A percentile compares a stretch with the other conserved stretches of the same genome.
Evolutionary conservation across 2,329 filamentous ascomycete genomes (phyloP).

Genomic region (Pseudocercospora pini-densiflorae): DNA sequence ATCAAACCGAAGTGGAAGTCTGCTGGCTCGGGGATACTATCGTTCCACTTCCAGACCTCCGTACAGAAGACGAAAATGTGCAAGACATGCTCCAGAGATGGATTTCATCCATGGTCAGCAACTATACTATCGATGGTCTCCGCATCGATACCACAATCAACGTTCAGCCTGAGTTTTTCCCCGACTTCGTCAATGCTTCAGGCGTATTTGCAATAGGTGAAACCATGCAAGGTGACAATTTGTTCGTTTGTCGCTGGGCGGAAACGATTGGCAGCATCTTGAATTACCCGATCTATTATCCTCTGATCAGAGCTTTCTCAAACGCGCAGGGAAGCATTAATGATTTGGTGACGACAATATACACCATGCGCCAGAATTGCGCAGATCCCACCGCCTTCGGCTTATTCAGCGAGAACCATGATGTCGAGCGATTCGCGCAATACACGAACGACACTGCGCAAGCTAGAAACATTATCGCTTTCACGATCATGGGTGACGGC

Average conservation of each 20-base stretch:
- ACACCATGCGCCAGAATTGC: conserved; percentile 42
- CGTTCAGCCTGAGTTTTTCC: conserved; percentile 44
- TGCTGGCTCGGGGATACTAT: conserved; percentile 59
- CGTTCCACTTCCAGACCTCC: conserved; percentile 53
- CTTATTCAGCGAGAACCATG: conserved; percentile 49
- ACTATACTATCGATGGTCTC: conserved; percentile 49
- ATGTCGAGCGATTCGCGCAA: conserved; percentile 45
- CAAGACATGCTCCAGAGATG: conserved; percentile 48
- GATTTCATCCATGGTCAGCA: conserved; percentile 47
- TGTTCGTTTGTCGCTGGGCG: conserved; percentile 43
- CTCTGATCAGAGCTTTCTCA: conserved; percentile 43
- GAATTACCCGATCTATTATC: conserved; percentile 47
- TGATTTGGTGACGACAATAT: conserved; percentile 42
- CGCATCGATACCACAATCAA: conserved; percentile 47
- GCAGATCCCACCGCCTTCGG: conserved; percentile 45
- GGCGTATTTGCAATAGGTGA: conserved; percentile 46
- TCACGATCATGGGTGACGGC: conserved; percentile 47
- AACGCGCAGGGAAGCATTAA: conserved; percentile 43
- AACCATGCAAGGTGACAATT: conserved; percentile 40
- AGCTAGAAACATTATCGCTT: conserved; percentile 46
- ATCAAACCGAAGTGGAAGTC: conserved; percentile 46
- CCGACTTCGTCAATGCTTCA: conserved; percentile 40
- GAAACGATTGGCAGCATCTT: conserved; percentile 43
- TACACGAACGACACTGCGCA: conserved; percentile 43
- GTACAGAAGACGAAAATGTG: conserved; percentile 49